Conservation (phyloP, 2,329 filamentous ascomycete genomes). For the Podosphaera xanthii region DNA sequence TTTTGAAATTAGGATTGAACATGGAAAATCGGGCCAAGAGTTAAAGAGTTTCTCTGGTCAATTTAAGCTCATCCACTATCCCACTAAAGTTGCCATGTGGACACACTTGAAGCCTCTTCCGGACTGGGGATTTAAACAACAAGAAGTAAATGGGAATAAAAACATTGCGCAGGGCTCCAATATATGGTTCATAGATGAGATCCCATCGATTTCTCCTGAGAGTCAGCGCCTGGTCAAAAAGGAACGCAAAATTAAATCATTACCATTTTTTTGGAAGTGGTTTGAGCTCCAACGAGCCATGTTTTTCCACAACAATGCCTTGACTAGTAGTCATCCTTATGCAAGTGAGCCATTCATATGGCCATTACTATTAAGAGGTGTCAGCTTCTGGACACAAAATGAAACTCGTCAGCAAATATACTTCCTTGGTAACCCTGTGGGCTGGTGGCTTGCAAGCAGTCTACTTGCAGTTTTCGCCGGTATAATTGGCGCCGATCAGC, state of each 20-base stretch:
- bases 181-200: slow-evolving; percentile 81
- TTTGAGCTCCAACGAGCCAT: slow-evolving; percentile 91
- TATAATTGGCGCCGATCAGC: slow-evolving; percentile 76
- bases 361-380: slow-evolving; percentile 90
- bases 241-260: slow-evolving; percentile 52
- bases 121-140: slow-evolving; percentile 91
- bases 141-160: slow-evolving; percentile 99
- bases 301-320: slow-evolving; percentile 98
- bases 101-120: slow-evolving; percentile 88
- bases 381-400: slow-evolving; percentile 98
- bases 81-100: slow-evolving; percentile 97
- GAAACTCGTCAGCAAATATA: slow-evolving; percentile 94
- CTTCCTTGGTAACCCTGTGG: slow-evolving; percentile 88
- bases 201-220: slow-evolving; percentile 53
- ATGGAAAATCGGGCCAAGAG: slow-evolving; percentile 55
- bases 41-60: slow-evolving; percentile 81
- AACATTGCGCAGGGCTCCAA: slow-evolving; percentile 76
- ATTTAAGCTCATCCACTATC: slow-evolving; percentile 88
- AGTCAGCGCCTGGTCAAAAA: slow-evolving; percentile 50
- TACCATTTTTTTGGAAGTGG: slow-evolving; percentile 87
- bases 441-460: slow-evolving; percentile 92
- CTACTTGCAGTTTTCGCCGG: slow-evolving; percentile 82
- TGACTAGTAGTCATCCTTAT: slow-evolving; percentile 94
- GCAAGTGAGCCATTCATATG: slow-evolving; percentile 87
- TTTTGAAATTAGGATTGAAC: slow-evolving; percentile 80